Percentiles rank a stretch among this genome's conserved stretches.
These are phyloP conservation scores for Pinus taeda DNA, from an alignment of 75 land plant genomes.

Conservation along the genomic window DNA sequence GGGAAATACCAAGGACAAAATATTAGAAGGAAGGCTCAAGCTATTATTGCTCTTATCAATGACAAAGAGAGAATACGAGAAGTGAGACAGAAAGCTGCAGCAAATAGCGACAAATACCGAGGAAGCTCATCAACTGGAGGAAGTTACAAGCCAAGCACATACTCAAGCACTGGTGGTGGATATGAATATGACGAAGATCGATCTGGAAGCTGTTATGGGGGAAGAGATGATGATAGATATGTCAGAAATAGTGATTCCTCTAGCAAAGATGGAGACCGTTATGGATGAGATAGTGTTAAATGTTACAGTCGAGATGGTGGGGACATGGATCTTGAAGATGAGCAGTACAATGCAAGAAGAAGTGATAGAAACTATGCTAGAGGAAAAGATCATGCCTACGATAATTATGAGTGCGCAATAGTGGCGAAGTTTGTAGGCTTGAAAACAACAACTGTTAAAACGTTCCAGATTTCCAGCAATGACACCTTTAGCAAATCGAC, in stretches of 20 bases:
- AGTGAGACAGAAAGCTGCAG: too few species aligned
- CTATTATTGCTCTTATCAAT: too few species aligned
- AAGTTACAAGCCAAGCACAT: too few species aligned
- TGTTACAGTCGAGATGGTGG: constrained; percentile 54
- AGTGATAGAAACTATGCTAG: constrained; percentile 48
- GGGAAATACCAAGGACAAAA: too few species aligned
- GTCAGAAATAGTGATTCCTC: constrained; percentile 53
- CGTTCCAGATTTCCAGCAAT: too few species aligned
- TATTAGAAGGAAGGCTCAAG: too few species aligned
- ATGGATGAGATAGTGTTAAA: constrained; percentile 57
- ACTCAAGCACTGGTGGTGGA: too few species aligned
- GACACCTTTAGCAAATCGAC: too few species aligned
- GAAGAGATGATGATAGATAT: constrained; percentile 62
- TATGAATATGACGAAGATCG: constrained; percentile 64
- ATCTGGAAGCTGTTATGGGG: constrained; percentile 50
- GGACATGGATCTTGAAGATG: constrained; percentile 41
- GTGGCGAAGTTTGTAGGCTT: constrained; percentile 44
- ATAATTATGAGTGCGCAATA: constrained; percentile 64
- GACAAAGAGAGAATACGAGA: too few species aligned
- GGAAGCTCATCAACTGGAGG: too few species aligned
- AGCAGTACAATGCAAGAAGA: constrained; percentile 44
- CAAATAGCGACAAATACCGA: too few species aligned
- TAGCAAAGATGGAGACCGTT: constrained; percentile 58
- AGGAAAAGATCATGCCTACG: constrained; percentile 54
- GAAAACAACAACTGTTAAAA: too few species aligned